Evolutionary conservation across 208 protist species (phyloP).

Genomic region (Vickermania spadyakhi): DNA sequence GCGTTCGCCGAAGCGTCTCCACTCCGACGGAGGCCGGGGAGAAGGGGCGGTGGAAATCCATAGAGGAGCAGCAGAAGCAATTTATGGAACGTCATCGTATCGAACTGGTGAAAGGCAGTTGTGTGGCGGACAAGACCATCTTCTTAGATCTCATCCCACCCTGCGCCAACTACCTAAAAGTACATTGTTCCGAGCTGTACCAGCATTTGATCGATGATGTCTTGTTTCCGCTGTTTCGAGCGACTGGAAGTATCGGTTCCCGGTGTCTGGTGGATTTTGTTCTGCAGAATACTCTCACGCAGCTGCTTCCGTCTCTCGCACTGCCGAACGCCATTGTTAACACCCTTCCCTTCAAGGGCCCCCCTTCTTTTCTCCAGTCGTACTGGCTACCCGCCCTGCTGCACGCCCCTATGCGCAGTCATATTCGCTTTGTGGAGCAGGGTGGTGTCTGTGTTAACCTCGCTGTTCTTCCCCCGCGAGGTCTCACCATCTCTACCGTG

Average conservation of each 20-base stretch:
- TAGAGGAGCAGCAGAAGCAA: background rate
- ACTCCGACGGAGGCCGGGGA: background rate
- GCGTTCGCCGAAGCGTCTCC: background rate
- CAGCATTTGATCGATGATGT: conserved; percentile 37
- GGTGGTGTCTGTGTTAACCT: conserved; percentile 60
- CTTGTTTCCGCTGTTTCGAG: conserved; percentile 29
- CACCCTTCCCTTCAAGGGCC: conserved; percentile 35
- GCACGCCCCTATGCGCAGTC: conserved; percentile 44
- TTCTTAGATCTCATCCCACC: conserved; percentile 70
- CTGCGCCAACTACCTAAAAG: conserved; percentile 26
- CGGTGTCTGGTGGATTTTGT: conserved; percentile 40
- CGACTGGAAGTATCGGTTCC: conserved; percentile 46
- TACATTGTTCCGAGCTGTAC: conserved; percentile 25
- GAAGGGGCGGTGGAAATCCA: background rate
- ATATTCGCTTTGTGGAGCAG: conserved; percentile 50
- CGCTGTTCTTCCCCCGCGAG: conserved; percentile 43
- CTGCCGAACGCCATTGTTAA: conserved; percentile 32
- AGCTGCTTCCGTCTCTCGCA: conserved; percentile 61
- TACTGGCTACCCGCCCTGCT: conserved; percentile 73
- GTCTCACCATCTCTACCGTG: conserved; percentile 50
- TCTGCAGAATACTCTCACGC: conserved; percentile 30
- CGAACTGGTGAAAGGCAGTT: conserved; percentile 28
- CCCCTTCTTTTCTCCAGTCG: conserved; percentile 21
- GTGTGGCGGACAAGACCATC: conserved; percentile 53
- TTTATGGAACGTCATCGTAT: conserved; percentile 10